Conservation (phyloP, 78 protist genomes). For the Tieghemostelium lacteum region DNA sequence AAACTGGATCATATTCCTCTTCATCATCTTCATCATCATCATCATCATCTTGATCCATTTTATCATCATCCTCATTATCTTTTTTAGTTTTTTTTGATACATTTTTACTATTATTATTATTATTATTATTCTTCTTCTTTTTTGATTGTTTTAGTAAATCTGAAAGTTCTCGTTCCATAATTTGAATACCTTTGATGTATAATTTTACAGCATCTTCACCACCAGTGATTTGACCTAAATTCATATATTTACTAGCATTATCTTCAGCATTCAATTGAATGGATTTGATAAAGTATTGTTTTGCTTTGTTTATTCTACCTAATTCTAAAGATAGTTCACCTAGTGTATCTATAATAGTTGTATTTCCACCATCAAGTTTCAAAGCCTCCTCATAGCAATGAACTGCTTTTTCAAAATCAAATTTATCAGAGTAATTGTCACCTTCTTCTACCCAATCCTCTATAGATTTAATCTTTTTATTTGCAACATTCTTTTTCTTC, state of each 20-base stretch:
- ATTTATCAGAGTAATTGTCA: constrained; percentile 6
- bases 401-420: constrained; percentile 8
- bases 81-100: constrained; percentile 8
- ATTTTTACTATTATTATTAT: background rate
- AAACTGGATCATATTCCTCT: constrained; percentile 24
- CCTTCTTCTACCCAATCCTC: constrained; percentile 17
- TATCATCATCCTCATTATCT: background rate
- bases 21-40: constrained; percentile 42
- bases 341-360: constrained; percentile 25
- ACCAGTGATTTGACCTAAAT: constrained; percentile 60
- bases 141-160: background rate
- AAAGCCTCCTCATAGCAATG: constrained; percentile 27
- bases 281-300: constrained; percentile 13
- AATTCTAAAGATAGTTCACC: constrained; percentile 39
- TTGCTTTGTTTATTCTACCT: constrained; percentile 36
- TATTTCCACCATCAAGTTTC: constrained; percentile 13
- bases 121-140: background rate
- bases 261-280: constrained; percentile 53
- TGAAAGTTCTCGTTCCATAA: constrained; percentile 40
- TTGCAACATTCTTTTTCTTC: background rate
- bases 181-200: constrained; percentile 50
- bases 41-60: background rate
- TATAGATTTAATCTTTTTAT: background rate
- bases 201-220: constrained; percentile 47
- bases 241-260: constrained; percentile 35